Conservation (phyloP, 257 asterid genomes). For the Solanum rostratum region DNA sequence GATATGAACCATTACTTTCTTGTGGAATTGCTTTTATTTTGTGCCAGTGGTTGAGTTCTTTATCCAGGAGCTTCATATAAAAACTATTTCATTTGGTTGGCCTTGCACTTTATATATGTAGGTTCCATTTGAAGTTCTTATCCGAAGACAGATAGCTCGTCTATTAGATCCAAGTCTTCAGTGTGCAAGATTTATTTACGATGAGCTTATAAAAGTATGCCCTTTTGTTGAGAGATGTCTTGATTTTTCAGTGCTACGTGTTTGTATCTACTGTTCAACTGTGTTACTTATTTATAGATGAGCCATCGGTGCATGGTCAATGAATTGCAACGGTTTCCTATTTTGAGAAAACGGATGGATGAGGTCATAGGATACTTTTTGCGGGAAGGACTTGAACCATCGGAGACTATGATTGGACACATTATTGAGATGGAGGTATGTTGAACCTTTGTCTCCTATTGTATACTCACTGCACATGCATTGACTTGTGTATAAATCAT, state of each 20-base stretch:
- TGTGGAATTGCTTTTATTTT: neutral
- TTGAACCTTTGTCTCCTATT: neutral
- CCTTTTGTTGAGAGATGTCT: neutral
- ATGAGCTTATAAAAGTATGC: constrained; percentile 82
- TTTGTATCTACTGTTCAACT: neutral
- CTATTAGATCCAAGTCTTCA: constrained; percentile 96
- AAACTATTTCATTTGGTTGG: neutral
- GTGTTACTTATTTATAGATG: constrained; percentile 37
- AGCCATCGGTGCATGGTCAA: constrained; percentile 75
- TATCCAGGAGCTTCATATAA: neutral
- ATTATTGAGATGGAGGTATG: constrained; percentile 87
- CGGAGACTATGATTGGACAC: constrained; percentile 81
- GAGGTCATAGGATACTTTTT: constrained; percentile 66
- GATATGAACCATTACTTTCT: neutral
- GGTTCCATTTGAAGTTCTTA: constrained; percentile 97
- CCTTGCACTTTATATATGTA: constrained; percentile 12
- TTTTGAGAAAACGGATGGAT: constrained; percentile 66
- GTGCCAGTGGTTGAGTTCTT: neutral
- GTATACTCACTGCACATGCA: neutral
- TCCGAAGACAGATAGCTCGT: constrained; percentile 83
- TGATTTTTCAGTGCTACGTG: neutral
- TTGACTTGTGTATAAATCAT: neutral
- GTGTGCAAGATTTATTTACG: constrained; percentile 86
- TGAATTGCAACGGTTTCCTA: constrained; percentile 84
- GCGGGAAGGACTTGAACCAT: constrained; percentile 78